Percentiles rank a stretch among this genome's conserved stretches.
These are phyloP conservation scores for Athelia sp. DNA, from an alignment of 1,284 basidiomycete genomes.

Conservation along the genomic window DNA sequence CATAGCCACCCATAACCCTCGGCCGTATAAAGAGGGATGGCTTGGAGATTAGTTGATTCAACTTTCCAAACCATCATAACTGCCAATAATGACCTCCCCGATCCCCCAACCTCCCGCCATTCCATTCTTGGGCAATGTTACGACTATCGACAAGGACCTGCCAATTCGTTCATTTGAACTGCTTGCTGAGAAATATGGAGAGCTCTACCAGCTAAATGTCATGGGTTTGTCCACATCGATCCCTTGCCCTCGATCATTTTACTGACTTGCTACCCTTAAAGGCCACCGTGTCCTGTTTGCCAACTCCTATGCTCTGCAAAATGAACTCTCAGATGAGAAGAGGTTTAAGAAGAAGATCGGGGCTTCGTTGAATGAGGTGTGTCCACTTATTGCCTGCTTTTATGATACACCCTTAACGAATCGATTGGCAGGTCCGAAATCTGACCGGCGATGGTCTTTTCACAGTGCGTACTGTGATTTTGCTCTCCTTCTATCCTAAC, in stretches of 20 bases:
- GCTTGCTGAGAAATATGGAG: slow-evolving; percentile 40
- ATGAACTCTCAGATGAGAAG: slow-evolving; percentile 41
- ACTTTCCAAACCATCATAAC: too few species aligned
- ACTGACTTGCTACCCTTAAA: too few species aligned
- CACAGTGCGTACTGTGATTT: slow-evolving; percentile 28
- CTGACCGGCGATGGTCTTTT: slow-evolving; percentile 42
- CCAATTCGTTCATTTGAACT: slow-evolving; percentile 33
- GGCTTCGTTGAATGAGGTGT: slow-evolving; percentile 28
- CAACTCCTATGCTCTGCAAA: slow-evolving; percentile 33
- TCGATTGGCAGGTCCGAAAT: too few species aligned
- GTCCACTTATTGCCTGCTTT: too few species aligned
- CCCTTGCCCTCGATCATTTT: background rate
- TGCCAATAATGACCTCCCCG: slow-evolving; percentile 14
- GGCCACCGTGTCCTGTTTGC: slow-evolving; percentile 26
- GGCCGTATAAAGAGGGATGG: too few species aligned
- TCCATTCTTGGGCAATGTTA: slow-evolving; percentile 41
- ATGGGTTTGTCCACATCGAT: slow-evolving; percentile 24
- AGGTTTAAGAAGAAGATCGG: slow-evolving; percentile 39
- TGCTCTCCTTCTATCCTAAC: too few species aligned
- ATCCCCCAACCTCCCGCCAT: slow-evolving; percentile 33
- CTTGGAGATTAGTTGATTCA: too few species aligned
- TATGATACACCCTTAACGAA: too few species aligned
- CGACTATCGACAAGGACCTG: slow-evolving; percentile 33
- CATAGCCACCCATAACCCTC: too few species aligned
- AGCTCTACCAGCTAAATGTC: slow-evolving; percentile 39